Evolutionary conservation across 2,329 filamentous ascomycete genomes (phyloP).

Genomic region (Sporothrix luriei): DNA sequence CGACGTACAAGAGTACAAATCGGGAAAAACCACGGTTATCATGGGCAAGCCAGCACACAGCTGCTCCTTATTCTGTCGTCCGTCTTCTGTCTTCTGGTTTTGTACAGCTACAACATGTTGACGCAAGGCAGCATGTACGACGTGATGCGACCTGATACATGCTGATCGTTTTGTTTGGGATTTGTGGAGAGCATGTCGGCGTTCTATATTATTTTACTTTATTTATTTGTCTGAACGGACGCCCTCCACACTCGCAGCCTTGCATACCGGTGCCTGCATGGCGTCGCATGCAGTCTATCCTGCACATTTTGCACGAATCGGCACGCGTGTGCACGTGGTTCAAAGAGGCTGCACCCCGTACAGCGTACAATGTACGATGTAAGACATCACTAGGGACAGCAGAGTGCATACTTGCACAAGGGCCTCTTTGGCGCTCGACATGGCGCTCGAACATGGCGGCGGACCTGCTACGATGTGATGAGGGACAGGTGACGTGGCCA

Average conservation of each 20-base stretch:
- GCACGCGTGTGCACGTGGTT: constrained; percentile 4
- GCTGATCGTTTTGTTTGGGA: neutral
- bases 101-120: neutral
- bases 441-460: neutral
- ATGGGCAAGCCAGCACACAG: too few relatives aligned
- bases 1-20: too few relatives aligned
- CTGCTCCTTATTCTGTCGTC: too few relatives aligned
- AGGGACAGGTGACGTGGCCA: too few relatives aligned
- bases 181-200: neutral
- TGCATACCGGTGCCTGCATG: constrained; percentile 14
- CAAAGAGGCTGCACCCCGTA: neutral
- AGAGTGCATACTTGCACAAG: neutral
- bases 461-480: too few relatives aligned
- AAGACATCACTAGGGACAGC: too few relatives aligned
- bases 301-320: neutral
- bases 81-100: too few relatives aligned
- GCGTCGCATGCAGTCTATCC: neutral
- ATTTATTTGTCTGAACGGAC: too few relatives aligned
- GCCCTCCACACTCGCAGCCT: neutral
- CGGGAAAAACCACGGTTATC: too few relatives aligned
- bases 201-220: neutral
- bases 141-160: neutral
- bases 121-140: neutral
- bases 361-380: too few relatives aligned
- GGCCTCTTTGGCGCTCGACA: neutral